These are phyloP conservation scores for Euphorbia corollata DNA, from an alignment of 441 rosid species.

Conservation along the genomic window DNA sequence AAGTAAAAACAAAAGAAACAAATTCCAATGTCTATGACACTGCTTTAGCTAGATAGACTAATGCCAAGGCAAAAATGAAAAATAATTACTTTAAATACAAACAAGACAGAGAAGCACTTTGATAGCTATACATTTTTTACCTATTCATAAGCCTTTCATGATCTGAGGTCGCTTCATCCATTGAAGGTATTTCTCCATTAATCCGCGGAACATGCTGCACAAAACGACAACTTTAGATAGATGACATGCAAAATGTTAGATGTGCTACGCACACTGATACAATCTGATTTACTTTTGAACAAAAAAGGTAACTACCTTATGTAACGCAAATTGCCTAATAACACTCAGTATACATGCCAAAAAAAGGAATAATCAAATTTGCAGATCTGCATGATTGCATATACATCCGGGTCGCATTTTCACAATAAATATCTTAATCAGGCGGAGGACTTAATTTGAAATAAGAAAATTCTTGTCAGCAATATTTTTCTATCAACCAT, in stretches of 20 bases:
- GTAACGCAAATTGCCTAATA: not conserved
- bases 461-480: no score
- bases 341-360: not conserved
- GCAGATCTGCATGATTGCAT: not conserved
- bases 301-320: not conserved
- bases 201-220: constrained; percentile 63
- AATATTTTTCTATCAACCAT: no score
- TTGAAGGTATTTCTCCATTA: constrained; percentile 71
- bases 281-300: not conserved
- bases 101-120: not conserved
- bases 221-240: constrained; percentile 7
- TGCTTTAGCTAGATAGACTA: constrained; percentile 5
- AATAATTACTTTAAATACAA: constrained; percentile 10
- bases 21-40: not conserved
- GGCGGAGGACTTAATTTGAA: no score
- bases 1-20: not conserved
- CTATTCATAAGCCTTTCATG: constrained; percentile 32
- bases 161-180: constrained; percentile 47
- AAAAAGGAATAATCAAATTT: not conserved
- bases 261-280: not conserved
- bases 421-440: no score
- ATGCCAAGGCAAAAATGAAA: constrained; percentile 5
- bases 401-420: no score
- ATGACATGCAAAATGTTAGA: constrained; percentile 8
- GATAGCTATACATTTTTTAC: constrained; percentile 5